Base-by-base conservation (phyloP, 148 eudicot genomes). In the Rheum nobile region DNA sequence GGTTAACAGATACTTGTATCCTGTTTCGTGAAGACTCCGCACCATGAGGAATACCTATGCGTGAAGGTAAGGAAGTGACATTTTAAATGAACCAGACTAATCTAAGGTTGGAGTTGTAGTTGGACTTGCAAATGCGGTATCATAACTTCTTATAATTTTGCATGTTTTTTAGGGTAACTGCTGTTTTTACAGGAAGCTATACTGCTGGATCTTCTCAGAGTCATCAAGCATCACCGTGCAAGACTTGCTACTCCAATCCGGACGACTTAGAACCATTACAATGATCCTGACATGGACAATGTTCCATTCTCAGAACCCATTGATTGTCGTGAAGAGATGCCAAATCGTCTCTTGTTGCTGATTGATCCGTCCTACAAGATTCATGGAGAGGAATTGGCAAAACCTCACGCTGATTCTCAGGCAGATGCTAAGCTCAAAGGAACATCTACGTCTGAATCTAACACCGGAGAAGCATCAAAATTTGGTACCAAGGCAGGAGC, bases 221-320 rank as follows among this genome's bases (percentile, higher is more conserved):
- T 92, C 46, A 82, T 92, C 72, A 84, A n/a, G 85, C 96, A 90
- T 76, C 98, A 92, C 77, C 76, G 87, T 29, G 98, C 91, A 38
- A 85, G 91, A 46, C 91, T 92, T 63, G 98, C 96, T 77, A 92
- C 98, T 42, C 98, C 98, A 32, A 87, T 92, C 37, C 93, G 96
- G 38, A 88, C 93, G 21, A 85, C 90, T 70, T 93, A 90, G 74
- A 92, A 88, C 73, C 73, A 79, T 46, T 88, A 83, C 32, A 80
- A 54, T 26, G 90, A 92, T 65, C 76, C 92, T 21, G 91, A 92
- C 55, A 61, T 88, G 74, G 97, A 89, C 21, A 83, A 75, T 14
- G 22, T 37, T 22, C 22, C 75, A 72, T 86, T 73, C 79, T 8
- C 24, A 19, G 29, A 28, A 26, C 17, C 96, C 12, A n/a, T n/a